Base-by-base conservation (phyloP, 805 yeast genomes). In the Brettanomyces sp. region DNA sequence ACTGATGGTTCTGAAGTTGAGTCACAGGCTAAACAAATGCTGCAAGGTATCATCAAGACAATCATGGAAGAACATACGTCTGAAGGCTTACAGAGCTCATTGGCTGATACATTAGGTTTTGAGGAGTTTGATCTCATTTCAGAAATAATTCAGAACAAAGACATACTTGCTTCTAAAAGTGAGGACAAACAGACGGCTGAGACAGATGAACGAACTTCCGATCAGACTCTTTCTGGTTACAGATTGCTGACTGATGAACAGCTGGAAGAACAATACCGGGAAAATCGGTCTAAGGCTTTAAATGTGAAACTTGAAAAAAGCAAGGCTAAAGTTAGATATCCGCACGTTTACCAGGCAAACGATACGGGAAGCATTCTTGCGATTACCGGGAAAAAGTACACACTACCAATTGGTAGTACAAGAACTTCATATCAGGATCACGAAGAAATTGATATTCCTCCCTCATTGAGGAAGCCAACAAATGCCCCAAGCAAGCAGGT, bases 401-500 rank as follows among this genome's bases (percentile, higher is more conserved):
- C 82, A 1, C 69, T 93, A 11, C 99, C 99, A 0, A 65, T 68
- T 3, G 97, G 97, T 0, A 82, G 96, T 0, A 79, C 82, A 1
- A 69, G 91, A 53, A 72, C 69, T 38, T 72, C 79, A 1, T 73
- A 65, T 51, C 79, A 82, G 18, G 58, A 56, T 39, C 53, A 59
- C 41, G 99, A 93, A 59, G 95, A 91, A 56, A 79, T 93, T 14
- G 64, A 76, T 0, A 88, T 93, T 4, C 99, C 99, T 0, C 77
- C 80, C 39, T 77, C 91, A 2, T 77, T 73, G 45, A 73, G 68
- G 32, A 66, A 65, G 35, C 60, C 66, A 12, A 63, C 72, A 4
- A 63, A 64, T 35, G 64, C 64, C 33, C 76, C 72, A 51, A 68
- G 68, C 47, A 67, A 74, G 21, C 67, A 87, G 25, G 70, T 89